These are phyloP conservation scores for Prototheca stagnorum DNA, from an alignment of 163 green algal species.

Conservation along the genomic window DNA sequence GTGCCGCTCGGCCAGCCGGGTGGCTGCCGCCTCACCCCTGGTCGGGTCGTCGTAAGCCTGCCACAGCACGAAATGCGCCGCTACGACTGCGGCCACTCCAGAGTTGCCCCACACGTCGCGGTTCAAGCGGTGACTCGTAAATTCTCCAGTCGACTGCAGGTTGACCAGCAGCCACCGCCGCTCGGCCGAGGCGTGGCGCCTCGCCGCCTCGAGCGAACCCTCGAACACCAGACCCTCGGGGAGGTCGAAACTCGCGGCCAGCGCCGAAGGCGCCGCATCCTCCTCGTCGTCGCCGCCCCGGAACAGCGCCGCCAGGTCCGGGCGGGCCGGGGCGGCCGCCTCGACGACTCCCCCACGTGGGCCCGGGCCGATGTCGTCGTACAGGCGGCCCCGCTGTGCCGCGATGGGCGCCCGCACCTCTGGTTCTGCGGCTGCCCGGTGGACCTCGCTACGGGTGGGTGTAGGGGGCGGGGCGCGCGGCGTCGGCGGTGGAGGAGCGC, in stretches of 20 bases:
- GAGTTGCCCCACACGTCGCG: conserved; percentile 49
- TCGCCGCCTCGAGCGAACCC: conserved; percentile 33
- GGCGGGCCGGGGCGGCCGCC: too few species aligned
- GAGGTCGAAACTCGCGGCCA: conserved; percentile 50
- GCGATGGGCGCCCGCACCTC: not conserved
- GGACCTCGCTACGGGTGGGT: not conserved
- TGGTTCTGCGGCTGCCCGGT: not conserved
- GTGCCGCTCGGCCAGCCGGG: conserved; percentile 28
- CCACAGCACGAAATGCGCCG: conserved; percentile 43
- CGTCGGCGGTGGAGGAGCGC: not conserved
- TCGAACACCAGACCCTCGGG: conserved; percentile 37
- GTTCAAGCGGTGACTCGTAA: conserved; percentile 51
- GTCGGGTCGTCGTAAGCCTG: conserved; percentile 15
- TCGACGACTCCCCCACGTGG: not conserved
- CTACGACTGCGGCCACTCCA: conserved; percentile 33
- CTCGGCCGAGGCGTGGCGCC: conserved; percentile 17
- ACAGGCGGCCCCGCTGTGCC: not conserved
- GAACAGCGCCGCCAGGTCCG: not conserved
- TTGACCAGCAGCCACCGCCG: conserved; percentile 58
- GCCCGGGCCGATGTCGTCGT: not conserved
- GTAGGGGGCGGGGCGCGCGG: too few species aligned
- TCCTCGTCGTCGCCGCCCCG: too few species aligned
- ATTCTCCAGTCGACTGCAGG: conserved; percentile 43
- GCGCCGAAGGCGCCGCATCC: not conserved
- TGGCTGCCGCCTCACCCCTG: conserved; percentile 17